A percentile compares a stretch with the other conserved stretches of the same genome.
These are phyloP conservation scores for Nakataea oryzae DNA, from an alignment of 2,329 filamentous ascomycete species.

Conservation along the genomic window DNA sequence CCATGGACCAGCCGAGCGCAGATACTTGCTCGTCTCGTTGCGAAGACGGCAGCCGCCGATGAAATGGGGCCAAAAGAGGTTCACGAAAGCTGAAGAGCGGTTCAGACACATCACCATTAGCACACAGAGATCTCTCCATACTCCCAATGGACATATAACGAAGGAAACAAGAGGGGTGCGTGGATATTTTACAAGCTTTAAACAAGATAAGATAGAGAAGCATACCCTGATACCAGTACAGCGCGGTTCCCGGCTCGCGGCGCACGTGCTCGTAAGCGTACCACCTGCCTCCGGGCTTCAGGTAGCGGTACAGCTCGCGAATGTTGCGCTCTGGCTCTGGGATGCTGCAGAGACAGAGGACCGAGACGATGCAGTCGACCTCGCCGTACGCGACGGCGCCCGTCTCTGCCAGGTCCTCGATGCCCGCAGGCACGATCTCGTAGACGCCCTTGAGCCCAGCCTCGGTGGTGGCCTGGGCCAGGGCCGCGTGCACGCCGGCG, in stretches of 20 bases:
- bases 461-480: conserved; percentile 34
- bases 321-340: conserved; percentile 48
- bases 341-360: conserved; percentile 54
- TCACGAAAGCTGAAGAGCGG: conserved; percentile 21
- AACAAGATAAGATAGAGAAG: conserved; percentile 7
- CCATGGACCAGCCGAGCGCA: conserved; percentile 41
- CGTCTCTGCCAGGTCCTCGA: conserved; percentile 39
- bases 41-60: conserved; percentile 42
- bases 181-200: background rate
- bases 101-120: background rate
- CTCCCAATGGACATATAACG: background rate
- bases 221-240: conserved; percentile 42
- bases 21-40: conserved; percentile 32
- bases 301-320: conserved; percentile 40
- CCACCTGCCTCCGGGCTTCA: conserved; percentile 53
- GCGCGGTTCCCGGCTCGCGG: conserved; percentile 23
- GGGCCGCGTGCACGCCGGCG: conserved; percentile 32
- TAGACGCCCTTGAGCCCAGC: conserved; percentile 47
- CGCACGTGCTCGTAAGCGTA: conserved; percentile 53
- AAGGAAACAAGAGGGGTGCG: background rate
- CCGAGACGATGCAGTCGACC: conserved; percentile 48
- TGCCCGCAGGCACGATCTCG: conserved; percentile 51
- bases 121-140: background rate
- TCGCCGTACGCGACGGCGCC: conserved; percentile 37
- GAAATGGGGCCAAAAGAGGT: conserved; percentile 40